Conservation (phyloP, 2,329 filamentous ascomycete species). For the Beauveria pseudobassiana region DNA sequence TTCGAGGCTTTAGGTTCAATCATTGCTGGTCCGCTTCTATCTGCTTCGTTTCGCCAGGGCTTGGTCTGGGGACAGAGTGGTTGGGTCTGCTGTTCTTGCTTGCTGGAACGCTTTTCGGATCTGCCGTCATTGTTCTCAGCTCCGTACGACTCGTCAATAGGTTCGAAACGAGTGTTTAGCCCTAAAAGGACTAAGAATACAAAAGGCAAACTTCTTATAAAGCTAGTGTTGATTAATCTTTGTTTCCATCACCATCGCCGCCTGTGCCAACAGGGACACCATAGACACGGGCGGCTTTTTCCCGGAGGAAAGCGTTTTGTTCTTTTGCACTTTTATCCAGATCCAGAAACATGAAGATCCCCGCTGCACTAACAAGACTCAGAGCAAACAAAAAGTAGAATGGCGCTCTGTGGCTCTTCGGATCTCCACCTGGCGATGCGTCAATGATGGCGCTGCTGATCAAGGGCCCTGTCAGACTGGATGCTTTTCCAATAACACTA, state of each 20-base stretch:
- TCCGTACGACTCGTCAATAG: constrained; percentile 12
- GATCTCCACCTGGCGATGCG: constrained; percentile 35
- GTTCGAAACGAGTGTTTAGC: neutral
- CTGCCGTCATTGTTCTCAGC: constrained; percentile 12
- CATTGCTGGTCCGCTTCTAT: constrained; percentile 15
- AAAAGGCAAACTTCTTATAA: neutral
- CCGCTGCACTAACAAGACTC: constrained; percentile 44
- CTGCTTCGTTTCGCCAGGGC: constrained; percentile 13
- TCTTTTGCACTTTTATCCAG: constrained; percentile 51
- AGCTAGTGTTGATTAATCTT: too few relatives aligned
- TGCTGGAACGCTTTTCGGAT: neutral
- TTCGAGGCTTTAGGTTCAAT: constrained; percentile 15
- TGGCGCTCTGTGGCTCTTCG: constrained; percentile 49
- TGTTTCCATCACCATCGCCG: neutral
- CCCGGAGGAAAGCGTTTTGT: constrained; percentile 45
- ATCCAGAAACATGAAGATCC: constrained; percentile 49
- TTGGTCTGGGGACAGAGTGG: constrained; percentile 12
- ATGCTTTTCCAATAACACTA: constrained; percentile 59
- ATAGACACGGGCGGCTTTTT: constrained; percentile 15
- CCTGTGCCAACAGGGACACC: neutral
- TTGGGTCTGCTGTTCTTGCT: constrained; percentile 14
- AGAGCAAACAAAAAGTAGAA: constrained; percentile 60
- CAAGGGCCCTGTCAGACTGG: constrained; percentile 58
- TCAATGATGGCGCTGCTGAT: constrained; percentile 63
- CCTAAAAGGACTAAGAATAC: too few relatives aligned